phyloP scores from a whole-genome alignment of 2,329 filamentous ascomycete species.

The Arthrobotrys entomopaga region DNA sequence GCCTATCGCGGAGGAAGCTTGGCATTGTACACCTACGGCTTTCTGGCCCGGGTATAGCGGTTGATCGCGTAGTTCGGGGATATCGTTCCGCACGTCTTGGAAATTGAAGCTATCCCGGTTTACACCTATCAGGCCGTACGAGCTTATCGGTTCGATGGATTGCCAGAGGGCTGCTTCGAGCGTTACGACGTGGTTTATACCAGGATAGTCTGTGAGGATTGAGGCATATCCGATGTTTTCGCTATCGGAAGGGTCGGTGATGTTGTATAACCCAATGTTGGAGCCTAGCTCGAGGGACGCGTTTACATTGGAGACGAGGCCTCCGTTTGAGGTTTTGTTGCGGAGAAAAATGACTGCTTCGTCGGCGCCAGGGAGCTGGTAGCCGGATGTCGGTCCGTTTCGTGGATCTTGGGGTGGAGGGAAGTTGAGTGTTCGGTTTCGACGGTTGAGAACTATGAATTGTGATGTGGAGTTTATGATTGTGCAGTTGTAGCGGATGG shows the following conservation, averaged over 20 bases:
- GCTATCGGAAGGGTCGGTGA: conserved; percentile 28
- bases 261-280: conserved; percentile 1
- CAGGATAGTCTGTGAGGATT: conserved; percentile 22
- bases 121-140: conserved; percentile 25
- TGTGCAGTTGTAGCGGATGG: conserved; percentile 40
- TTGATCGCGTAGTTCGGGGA: conserved; percentile 33
- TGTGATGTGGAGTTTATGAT: conserved; percentile 41
- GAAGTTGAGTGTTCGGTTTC: conserved; percentile 31
- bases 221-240: conserved; percentile 43
- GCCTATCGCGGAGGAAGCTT: conserved; percentile 46
- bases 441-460: conserved; percentile 42
- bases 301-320: conserved; percentile 39
- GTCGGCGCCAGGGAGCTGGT: conserved; percentile 3
- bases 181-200: conserved; percentile 26
- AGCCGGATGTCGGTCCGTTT: conserved; percentile 18
- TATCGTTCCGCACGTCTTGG: conserved; percentile 41
- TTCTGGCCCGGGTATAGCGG: conserved; percentile 40
- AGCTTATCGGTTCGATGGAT: conserved; percentile 28
- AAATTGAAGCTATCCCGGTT: conserved; percentile 39
- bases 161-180: conserved; percentile 47
- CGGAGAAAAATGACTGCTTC: conserved; percentile 29
- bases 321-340: conserved; percentile 18
- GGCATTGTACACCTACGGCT: conserved; percentile 42
- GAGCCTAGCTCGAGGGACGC: conserved; percentile 43
- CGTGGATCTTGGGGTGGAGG: neutral